Conservation (phyloP, 148 eudicot genomes). For the Chenopodium album region DNA sequence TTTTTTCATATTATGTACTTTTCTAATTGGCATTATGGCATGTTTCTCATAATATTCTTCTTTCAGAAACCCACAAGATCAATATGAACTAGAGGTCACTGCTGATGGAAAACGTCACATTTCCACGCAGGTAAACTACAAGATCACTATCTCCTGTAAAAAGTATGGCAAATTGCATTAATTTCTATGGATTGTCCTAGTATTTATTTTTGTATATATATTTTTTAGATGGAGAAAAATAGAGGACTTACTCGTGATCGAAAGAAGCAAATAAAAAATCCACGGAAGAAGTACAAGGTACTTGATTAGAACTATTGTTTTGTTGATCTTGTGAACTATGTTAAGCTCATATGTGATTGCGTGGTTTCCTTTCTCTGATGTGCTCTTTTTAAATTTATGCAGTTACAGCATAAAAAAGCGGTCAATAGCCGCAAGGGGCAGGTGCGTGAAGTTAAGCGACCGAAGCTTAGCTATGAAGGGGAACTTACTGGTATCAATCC, state of each 20-base stretch:
- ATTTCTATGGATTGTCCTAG: background rate
- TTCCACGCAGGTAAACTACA: slow-evolving; percentile 45
- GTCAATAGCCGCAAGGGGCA: slow-evolving; percentile 55
- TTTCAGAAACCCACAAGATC: slow-evolving; percentile 40
- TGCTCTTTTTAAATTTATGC: slow-evolving; percentile 19
- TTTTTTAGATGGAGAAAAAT: slow-evolving; percentile 76
- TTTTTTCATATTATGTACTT: background rate
- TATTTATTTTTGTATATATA: background rate
- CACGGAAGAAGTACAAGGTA: slow-evolving; percentile 82
- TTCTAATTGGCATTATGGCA: background rate
- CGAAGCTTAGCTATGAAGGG: slow-evolving; percentile 54
- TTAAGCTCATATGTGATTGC: background rate
- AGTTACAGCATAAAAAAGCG: slow-evolving; percentile 51
- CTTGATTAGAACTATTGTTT: background rate
- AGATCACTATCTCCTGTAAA: background rate
- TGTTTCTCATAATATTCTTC: background rate
- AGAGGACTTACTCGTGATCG: slow-evolving; percentile 76
- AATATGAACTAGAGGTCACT: slow-evolving; percentile 40
- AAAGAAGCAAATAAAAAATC: slow-evolving; percentile 61
- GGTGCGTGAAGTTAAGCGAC: slow-evolving; percentile 51
- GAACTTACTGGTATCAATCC: slow-evolving; percentile 72
- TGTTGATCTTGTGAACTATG: too few species aligned
- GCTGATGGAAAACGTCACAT: slow-evolving; percentile 77
- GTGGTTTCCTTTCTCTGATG: background rate
- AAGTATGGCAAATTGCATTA: too few species aligned